A percentile compares a stretch with the other conserved stretches of the same genome.
phyloP scores from a whole-genome alignment of 169 alveolate species.

The Cystoisospora suis region DNA sequence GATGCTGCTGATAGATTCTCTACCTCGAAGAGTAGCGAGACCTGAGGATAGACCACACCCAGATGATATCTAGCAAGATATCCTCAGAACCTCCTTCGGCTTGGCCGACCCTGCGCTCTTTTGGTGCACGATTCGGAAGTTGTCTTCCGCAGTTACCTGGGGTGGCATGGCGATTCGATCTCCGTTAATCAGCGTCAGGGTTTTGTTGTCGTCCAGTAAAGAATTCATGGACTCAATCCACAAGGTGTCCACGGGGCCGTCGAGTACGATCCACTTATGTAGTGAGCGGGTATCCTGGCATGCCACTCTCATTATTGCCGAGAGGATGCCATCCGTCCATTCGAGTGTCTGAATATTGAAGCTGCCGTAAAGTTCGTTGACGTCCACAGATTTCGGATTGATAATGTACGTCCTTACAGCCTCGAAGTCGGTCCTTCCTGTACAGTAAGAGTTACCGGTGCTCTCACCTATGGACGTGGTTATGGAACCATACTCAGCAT shows the following conservation, averaged over 20 bases:
- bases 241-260: constrained; percentile 95
- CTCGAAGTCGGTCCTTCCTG: too few relatives aligned
- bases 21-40: constrained; percentile 93
- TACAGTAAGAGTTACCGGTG: too few relatives aligned
- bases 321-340: constrained; percentile 94
- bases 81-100: too few relatives aligned
- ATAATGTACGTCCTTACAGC: constrained; percentile 78
- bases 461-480: too few relatives aligned
- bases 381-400: constrained; percentile 91
- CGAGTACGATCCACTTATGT: constrained; percentile 92
- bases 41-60: constrained; percentile 70
- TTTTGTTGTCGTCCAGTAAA: constrained; percentile 95
- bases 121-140: not conserved
- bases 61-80: not conserved
- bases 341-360: constrained; percentile 88
- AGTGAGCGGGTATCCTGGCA: constrained; percentile 82
- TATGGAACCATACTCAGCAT: too few relatives aligned
- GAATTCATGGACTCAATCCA: constrained; percentile 96
- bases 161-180: constrained; percentile 90
- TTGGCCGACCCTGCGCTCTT: too few relatives aligned
- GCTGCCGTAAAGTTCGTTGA: constrained; percentile 89
- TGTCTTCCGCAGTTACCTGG: constrained; percentile 64
- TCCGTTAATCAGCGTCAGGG: constrained; percentile 91
- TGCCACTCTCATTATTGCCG: constrained; percentile 85
- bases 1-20: constrained; percentile 94